Conservation (phyloP, 1,139 yeast species). For the Yueomyces sp. region DNA sequence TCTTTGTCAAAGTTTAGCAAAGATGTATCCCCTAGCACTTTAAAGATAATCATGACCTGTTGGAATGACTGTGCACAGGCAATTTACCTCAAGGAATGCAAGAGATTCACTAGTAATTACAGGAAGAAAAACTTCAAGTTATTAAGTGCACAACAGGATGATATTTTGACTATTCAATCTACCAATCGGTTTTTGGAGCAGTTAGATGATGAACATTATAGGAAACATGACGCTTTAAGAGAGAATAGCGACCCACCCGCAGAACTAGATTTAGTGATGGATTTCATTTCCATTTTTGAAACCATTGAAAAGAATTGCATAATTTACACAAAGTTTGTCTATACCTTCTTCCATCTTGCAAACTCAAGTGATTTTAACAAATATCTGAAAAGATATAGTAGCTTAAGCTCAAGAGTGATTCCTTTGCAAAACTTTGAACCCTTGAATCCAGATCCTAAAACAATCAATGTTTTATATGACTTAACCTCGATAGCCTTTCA, state of each 20-base stretch:
- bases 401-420: conserved; percentile 27
- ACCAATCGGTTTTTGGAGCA: neutral
- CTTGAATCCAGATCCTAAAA: conserved; percentile 40
- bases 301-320: conserved; percentile 32
- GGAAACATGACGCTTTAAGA: neutral
- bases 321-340: conserved; percentile 54
- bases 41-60: conserved; percentile 27
- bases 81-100: neutral
- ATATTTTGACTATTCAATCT: neutral
- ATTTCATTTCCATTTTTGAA: neutral
- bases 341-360: conserved; percentile 53
- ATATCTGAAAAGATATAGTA: conserved; percentile 29
- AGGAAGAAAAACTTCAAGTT: neutral
- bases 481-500: conserved; percentile 47
- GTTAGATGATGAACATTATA: neutral
- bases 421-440: conserved; percentile 22
- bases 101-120: neutral
- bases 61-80: conserved; percentile 16
- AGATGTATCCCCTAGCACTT: conserved; percentile 36
- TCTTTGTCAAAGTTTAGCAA: conserved; percentile 58
- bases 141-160: neutral
- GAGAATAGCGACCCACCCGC: neutral
- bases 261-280: neutral
- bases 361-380: conserved; percentile 36
- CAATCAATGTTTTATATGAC: conserved; percentile 41